phyloP scores from a whole-genome alignment of 2,329 filamentous ascomycete genomes.

The Tolypocladium nubicola region DNA sequence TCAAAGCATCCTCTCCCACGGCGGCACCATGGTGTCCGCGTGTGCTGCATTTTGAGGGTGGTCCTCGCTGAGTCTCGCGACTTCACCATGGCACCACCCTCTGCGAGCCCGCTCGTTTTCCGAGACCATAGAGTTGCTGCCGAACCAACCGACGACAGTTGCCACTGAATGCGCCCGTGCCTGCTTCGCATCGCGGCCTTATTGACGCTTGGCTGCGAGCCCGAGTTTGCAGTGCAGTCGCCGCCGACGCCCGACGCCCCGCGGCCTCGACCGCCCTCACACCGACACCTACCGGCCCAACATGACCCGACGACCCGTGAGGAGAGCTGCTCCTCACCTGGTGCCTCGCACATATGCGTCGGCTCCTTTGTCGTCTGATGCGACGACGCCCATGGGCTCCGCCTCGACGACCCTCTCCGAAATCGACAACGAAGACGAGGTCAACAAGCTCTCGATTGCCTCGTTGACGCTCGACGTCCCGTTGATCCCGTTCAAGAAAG shows the following conservation, averaged over 20 bases:
- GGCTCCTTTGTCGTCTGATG: conserved; percentile 11
- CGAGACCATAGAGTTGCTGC: neutral
- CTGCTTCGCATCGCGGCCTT: neutral
- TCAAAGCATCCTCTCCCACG: neutral
- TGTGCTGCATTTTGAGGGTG: conserved; percentile 44
- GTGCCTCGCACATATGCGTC: conserved; percentile 18
- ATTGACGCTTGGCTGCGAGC: neutral
- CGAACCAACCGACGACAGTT: neutral
- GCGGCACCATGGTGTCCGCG: conserved; percentile 17
- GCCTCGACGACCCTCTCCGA: conserved; percentile 26
- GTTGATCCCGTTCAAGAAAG: conserved; percentile 19
- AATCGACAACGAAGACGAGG: conserved; percentile 28
- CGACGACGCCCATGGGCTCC: conserved; percentile 25
- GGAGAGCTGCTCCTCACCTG: conserved; percentile 10
- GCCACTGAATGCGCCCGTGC: neutral
- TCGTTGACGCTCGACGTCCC: conserved; percentile 31
- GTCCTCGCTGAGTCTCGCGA: conserved; percentile 25
- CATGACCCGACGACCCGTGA: conserved; percentile 13
- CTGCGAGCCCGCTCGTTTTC: conserved; percentile 27
- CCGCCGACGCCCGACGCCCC: neutral
- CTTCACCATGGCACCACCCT: conserved; percentile 48
- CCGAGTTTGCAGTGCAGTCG: neutral
- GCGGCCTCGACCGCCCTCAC: neutral
- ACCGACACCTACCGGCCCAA: neutral
- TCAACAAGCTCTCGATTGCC: conserved; percentile 29